phyloP scores from a whole-genome alignment of 2,329 filamentous ascomycete species.

The Pseudogymnoascus sp. region DNA sequence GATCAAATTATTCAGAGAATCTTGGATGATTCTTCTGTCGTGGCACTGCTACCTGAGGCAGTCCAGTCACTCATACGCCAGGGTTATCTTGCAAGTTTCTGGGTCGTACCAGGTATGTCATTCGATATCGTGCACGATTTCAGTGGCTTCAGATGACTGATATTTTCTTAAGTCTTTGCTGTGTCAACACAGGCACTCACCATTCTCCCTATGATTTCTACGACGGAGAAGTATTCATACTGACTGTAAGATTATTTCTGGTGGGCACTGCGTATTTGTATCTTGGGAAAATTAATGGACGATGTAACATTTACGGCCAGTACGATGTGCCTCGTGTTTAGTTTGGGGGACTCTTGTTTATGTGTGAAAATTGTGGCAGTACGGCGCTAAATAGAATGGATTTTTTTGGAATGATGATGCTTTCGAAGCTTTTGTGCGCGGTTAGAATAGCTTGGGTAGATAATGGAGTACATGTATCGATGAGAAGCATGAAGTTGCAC shows the following conservation, averaged over 20 bases:
- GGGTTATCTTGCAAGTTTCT: conserved; percentile 18
- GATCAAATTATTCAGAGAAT: conserved; percentile 16
- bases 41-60: conserved; percentile 12
- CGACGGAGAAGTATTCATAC: conserved; percentile 13
- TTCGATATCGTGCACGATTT: not conserved
- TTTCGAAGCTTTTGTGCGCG: not conserved
- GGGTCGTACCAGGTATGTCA: conserved; percentile 18
- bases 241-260: not conserved
- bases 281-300: not conserved
- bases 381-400: not conserved
- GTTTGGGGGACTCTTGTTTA: not conserved
- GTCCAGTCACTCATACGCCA: conserved; percentile 10
- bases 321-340: not conserved
- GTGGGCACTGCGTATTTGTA: not conserved
- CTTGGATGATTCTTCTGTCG: conserved; percentile 17
- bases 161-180: conserved; percentile 11
- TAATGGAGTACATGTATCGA: not conserved
- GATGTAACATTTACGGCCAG: not conserved
- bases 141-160: not conserved
- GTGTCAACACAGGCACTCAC: conserved; percentile 14
- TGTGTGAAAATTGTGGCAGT: not conserved
- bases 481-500: not conserved
- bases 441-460: not conserved
- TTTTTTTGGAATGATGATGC: not conserved
- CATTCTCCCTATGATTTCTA: conserved; percentile 16